Base-by-base conservation (phyloP, 225 moss, liverwort and hornwort species). In the Ulota crispa region DNA sequence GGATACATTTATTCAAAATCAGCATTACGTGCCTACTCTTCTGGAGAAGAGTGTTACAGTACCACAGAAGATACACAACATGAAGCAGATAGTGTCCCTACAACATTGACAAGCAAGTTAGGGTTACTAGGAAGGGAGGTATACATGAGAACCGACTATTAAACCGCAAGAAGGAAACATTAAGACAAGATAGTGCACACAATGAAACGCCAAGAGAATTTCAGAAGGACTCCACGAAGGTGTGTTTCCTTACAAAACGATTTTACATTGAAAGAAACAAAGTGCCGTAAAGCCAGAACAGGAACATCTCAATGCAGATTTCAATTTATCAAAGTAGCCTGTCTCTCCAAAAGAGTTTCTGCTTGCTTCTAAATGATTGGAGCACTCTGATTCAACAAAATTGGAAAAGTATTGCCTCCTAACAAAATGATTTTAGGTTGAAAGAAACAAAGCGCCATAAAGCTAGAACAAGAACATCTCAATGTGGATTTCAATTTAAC, bases 371-470 rank as follows among this genome's bases (percentile, higher is more conserved):
- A n/a, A n/a, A n/a, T n/a, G n/a, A n/a, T n/a, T n/a, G n/a, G n/a
- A n/a, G n/a, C n/a, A n/a, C n/a, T n/a, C n/a, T n/a, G n/a, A n/a
- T n/a, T n/a, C n/a, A n/a, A n/a, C n/a, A n/a, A n/a, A n/a, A n/a
- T n/a, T n/a, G n/a, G n/a, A n/a, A n/a, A n/a, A n/a, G n/a, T n/a
- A n/a, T n/a, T n/a, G n/a, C n/a, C n/a, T n/a, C n/a, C n/a, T n/a
- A n/a, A n/a, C n/a, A n/a, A n/a, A n/a, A n/a, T n/a, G n/a, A n/a
- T n/a, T n/a, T n/a, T n/a, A n/a, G 41, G 23, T 39, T 41, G 13
- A 79, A 83, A 64, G 18, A 79, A 83, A 64, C 6, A 11, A 18
- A n/a, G 50, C 57, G 56, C 74, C 50, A 21, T 30, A 47, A 30
- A 30, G 14, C 31, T 20, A 57, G 57, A 45, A 60, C 23, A 71